Base-by-base conservation (phyloP, 2,329 filamentous ascomycete species). In the Magnaporthiopsis incrustans region DNA sequence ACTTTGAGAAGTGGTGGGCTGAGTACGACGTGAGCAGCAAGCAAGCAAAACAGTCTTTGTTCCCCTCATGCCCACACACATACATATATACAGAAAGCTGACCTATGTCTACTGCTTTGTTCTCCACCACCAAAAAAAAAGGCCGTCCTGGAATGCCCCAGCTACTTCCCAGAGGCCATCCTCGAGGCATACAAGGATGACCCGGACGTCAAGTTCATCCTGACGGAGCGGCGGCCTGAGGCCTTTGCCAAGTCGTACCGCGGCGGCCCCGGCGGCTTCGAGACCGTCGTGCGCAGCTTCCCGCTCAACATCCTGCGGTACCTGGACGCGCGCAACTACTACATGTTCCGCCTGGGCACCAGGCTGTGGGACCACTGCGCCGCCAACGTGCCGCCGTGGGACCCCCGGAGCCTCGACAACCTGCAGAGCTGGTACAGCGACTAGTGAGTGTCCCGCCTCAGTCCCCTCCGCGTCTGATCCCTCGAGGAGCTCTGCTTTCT, bases 131-230 rank as follows among this genome's bases (percentile, higher is more conserved):
- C 14, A 4, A 18, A 44, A 44, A 18, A 18, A 44, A 44, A 44
- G 38, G 38, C 30, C 25, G 18, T 74, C 61, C 69, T 70, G 65
- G 72, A 73, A 65, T 70, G 73, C 67, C 69, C 71, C 12, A 70
- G 69, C 63, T 71, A 74, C 63, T 72, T 77, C 67, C 66, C 73
- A 6, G 70, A 67, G 15, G 72, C 71, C 35, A 57, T 66, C 33
- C 32, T 75, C 11, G 68, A 70, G 12, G 68, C 70, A 4, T 76
- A 50, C 33, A 74, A 74, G 0, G 68, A 75, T 30, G 73, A 50
- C 33, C 75, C 75, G 0, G 68, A 75, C 32, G 73, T 73, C 35
- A 74, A 72, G 61, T 77, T 77, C 63, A 71, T 77, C 30, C 68
- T 77, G 18, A 73, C 70, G 8, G 73, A 76, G 64, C 71, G 76